These are phyloP conservation scores for Penicillium sp. DNA, from an alignment of 2,329 filamentous ascomycete species.

Conservation along the genomic window DNA sequence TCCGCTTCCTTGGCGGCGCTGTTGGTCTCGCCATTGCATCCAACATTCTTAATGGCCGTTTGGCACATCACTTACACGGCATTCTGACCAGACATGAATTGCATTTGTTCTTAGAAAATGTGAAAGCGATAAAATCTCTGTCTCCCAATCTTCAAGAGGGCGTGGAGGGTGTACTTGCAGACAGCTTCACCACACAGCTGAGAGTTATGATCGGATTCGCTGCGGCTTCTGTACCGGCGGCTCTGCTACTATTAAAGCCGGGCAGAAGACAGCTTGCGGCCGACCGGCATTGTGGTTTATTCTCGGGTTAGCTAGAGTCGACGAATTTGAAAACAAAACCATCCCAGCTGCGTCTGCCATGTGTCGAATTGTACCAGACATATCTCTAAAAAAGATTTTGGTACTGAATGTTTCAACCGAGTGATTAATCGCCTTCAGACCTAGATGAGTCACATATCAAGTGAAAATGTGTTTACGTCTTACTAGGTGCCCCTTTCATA, in stretches of 20 bases:
- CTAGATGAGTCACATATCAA: too few species aligned
- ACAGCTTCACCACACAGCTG: conserved; percentile 22
- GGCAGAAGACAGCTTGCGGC: conserved; percentile 17
- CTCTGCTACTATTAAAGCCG: conserved; percentile 18
- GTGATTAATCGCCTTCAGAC: too few species aligned
- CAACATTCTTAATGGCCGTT: conserved; percentile 25
- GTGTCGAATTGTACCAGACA: too few species aligned
- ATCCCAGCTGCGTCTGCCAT: too few species aligned
- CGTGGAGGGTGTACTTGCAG: conserved; percentile 19
- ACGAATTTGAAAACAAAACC: too few species aligned
- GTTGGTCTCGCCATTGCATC: conserved; percentile 27
- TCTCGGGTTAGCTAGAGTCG: neutral
- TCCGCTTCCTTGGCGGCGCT: conserved; percentile 28
- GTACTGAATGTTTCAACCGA: too few species aligned
- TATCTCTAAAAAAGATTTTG: too few species aligned
- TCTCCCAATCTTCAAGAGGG: conserved; percentile 7
- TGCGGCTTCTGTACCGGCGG: conserved; percentile 20
- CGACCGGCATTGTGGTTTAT: neutral
- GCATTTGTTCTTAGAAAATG: conserved; percentile 22
- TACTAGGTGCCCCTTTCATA: too few species aligned
- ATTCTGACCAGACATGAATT: conserved; percentile 17
- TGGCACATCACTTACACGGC: conserved; percentile 15
- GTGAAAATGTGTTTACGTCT: too few species aligned
- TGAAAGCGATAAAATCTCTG: conserved; percentile 11
- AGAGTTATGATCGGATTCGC: conserved; percentile 27